A percentile compares a stretch with the other conserved stretches of the same genome.
phyloP scores from a whole-genome alignment of 768 basidiomycete genomes.

The Dentipellis fragilis region DNA sequence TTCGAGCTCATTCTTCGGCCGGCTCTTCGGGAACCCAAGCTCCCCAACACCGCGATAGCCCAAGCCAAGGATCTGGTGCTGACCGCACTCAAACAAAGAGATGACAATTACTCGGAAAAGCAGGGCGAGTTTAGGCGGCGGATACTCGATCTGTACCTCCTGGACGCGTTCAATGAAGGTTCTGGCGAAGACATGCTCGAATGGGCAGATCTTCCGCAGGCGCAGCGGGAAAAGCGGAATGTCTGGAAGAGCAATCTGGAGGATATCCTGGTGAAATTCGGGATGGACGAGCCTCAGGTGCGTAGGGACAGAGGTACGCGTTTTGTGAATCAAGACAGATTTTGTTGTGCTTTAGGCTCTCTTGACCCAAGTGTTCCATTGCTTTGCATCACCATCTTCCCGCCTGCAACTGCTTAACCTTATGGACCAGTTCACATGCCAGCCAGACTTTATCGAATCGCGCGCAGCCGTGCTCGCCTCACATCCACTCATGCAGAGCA shows the following conservation, averaged over 20 bases:
- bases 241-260: conserved; percentile 77
- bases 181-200: conserved; percentile 68
- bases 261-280: conserved; percentile 60
- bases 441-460: conserved; percentile 33
- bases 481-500: conserved; percentile 53
- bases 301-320: conserved; percentile 19
- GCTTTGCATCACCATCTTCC: conserved; percentile 48
- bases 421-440: conserved; percentile 51
- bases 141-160: conserved; percentile 64
- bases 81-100: conserved; percentile 42
- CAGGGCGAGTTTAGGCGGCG: conserved; percentile 57
- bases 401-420: conserved; percentile 65
- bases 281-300: conserved; percentile 54
- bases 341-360: conserved; percentile 40
- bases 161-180: conserved; percentile 68
- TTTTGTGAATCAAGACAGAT: background rate
- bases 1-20: conserved; percentile 74
- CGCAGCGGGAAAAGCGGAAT: conserved; percentile 46
- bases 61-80: conserved; percentile 69
- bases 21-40: conserved; percentile 63
- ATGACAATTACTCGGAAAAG: conserved; percentile 35
- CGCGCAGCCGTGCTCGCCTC: conserved; percentile 41
- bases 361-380: conserved; percentile 53
- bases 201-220: conserved; percentile 56
- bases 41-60: conserved; percentile 45